Base-by-base conservation (phyloP, 495 filamentous ascomycete genomes). In the Talaromyces nanjingensis region DNA sequence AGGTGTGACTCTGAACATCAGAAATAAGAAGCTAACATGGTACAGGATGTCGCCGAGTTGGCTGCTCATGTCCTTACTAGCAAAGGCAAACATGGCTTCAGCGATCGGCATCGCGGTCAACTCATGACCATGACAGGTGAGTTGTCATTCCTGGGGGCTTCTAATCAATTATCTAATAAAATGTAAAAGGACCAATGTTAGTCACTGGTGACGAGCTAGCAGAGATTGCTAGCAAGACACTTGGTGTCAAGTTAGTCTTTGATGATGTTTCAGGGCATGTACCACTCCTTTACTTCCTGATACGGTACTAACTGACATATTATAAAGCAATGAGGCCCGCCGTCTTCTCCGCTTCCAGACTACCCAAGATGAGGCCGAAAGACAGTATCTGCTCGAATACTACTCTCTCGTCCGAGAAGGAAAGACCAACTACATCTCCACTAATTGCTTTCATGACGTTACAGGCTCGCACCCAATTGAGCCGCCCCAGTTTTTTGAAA, bases 401-500 rank as follows among this genome's bases (percentile, higher is more conserved):
- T 86, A 83, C 70, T 77, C 79, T 20, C 74, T 86, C 14, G 84
- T 85, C 4, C 72, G 81, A 22, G 84, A 84, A 64, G 84, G 84
- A 9, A 85, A 84, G 73, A 84, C 83, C 0, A 85, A 85, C 71
- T 85, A 85, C 68, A 80, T 86, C 64, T 75, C 83, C 11, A 86
- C 83, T 0, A 75, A 75, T 4, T 77, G 82, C 0, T 86, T 84
- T 68, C 79, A 82, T 49, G 75, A 84, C 58, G 73, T 84, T 12
- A 84, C 84, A 0, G 81, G 79, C n/a, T 60, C 70, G 22, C 75
- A 81, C 58, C 78, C 83, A 0, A 78, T 77, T 33, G 71, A 81
- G 70, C 78, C 77, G 0, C 68, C 73, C 4, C 81, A 83, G 7
- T 86, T 85, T 66, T 86, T 85, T 71, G 77, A 78, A 37, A 68